phyloP scores from a whole-genome alignment of 768 basidiomycete genomes.

The Pleurotus eryngii region DNA sequence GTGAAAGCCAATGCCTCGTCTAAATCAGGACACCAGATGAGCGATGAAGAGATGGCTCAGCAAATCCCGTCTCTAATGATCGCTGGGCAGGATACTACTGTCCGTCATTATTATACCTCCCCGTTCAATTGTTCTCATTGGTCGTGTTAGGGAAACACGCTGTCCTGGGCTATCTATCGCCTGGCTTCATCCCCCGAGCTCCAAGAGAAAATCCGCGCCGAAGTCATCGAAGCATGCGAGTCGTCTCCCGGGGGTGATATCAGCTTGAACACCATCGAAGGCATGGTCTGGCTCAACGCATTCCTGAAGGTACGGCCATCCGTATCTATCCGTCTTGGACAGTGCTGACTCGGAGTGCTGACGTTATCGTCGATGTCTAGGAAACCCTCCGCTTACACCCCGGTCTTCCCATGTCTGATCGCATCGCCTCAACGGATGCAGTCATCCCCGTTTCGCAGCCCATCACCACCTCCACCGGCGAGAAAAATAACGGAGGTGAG shows the following conservation, averaged over 20 bases:
- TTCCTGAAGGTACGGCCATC: conserved; percentile 8
- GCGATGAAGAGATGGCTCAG: conserved; percentile 5
- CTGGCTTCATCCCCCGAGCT: not conserved
- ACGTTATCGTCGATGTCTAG: not conserved
- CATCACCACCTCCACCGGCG: conserved; percentile 7
- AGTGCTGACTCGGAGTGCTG: too few relatives aligned
- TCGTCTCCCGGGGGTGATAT: not conserved
- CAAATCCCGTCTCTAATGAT: conserved; percentile 9
- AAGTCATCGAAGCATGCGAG: conserved; percentile 7
- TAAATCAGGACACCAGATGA: conserved; percentile 4
- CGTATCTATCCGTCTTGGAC: too few relatives aligned
- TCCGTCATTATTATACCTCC: conserved; percentile 8
- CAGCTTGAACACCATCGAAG: conserved; percentile 6
- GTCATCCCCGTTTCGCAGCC: conserved; percentile 13
- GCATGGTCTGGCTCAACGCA: conserved; percentile 9
- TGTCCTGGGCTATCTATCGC: not conserved
- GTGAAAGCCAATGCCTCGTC: conserved; percentile 6
- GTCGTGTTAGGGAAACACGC: not conserved
- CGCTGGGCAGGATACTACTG: conserved; percentile 10
- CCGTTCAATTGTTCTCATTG: not conserved
- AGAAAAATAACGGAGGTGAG: conserved; percentile 9
- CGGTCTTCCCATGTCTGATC: conserved; percentile 10
- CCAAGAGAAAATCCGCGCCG: conserved; percentile 9
- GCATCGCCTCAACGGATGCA: conserved; percentile 8
- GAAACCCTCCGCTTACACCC: conserved; percentile 12